A percentile compares a stretch with the other conserved stretches of the same genome.
Conservation (phyloP, 192 early-diverging fungal genomes). For the Spizellomyces punctatus region DNA sequence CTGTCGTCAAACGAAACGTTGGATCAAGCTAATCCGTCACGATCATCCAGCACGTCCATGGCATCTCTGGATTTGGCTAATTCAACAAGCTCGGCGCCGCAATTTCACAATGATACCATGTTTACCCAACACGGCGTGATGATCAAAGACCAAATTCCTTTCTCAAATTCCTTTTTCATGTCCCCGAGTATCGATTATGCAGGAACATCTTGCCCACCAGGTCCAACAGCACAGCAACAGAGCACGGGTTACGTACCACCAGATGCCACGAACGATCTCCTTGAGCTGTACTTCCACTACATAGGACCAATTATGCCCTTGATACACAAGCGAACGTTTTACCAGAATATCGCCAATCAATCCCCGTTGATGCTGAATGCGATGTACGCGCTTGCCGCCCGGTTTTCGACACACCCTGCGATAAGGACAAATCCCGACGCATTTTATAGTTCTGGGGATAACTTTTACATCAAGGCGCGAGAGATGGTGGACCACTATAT, state of each 20-base stretch:
- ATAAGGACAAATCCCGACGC: conserved; percentile 20
- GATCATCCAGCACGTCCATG: not conserved
- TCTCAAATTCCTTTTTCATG: conserved; percentile 7
- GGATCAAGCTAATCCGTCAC: conserved; percentile 5
- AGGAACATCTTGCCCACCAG: not conserved
- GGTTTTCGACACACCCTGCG: conserved; percentile 39
- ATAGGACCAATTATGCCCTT: conserved; percentile 39
- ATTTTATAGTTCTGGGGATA: conserved; percentile 35
- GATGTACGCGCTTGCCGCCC: conserved; percentile 49
- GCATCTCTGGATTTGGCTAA: not conserved
- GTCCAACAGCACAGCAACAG: conserved; percentile 6
- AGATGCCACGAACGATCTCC: conserved; percentile 40
- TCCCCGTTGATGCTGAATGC: conserved; percentile 43
- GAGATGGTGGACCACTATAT: conserved; percentile 48
- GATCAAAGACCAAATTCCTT: not conserved
- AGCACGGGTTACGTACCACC: conserved; percentile 26
- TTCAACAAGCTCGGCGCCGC: not conserved
- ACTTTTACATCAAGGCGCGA: conserved; percentile 46
- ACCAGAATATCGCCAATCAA: conserved; percentile 15
- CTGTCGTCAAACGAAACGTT: not conserved
- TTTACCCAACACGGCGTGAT: no score
- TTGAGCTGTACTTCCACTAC: conserved; percentile 43
- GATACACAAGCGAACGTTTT: conserved; percentile 37
- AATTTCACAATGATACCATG: no score
- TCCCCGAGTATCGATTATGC: not conserved